A percentile compares a stretch with the other conserved stretches of the same genome.
phyloP scores from a whole-genome alignment of 2,329 filamentous ascomycete species.

The Lasiodiplodia theobromae region DNA sequence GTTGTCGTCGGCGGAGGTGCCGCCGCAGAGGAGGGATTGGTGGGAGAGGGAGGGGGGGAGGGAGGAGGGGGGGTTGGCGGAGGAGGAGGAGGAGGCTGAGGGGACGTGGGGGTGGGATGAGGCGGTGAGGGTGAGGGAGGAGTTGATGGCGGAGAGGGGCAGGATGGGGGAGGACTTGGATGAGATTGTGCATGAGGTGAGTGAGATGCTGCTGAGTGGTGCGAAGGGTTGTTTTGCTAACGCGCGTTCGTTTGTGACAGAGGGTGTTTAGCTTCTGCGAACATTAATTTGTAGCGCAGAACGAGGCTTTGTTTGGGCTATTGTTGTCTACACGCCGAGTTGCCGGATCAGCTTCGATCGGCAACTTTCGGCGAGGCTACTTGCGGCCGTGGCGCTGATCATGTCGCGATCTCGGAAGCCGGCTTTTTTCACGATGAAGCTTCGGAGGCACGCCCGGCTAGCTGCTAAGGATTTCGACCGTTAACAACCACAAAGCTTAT shows the following conservation, averaged over 20 bases:
- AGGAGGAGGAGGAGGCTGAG: neutral
- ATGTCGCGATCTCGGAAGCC: neutral
- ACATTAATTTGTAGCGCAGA: neutral
- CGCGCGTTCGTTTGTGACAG: neutral
- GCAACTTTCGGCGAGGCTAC: neutral
- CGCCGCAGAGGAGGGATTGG: neutral
- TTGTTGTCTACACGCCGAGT: neutral
- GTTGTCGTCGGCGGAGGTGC: neutral
- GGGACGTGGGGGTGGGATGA: neutral
- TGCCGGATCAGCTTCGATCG: neutral
- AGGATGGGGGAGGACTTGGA: neutral
- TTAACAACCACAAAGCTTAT: neutral
- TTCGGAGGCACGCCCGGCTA: neutral
- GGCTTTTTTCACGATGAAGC: neutral
- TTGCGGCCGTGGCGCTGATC: neutral
- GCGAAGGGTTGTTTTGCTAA: neutral
- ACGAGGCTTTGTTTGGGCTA: neutral
- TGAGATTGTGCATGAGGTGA: neutral
- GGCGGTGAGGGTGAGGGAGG: neutral
- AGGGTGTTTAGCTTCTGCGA: neutral
- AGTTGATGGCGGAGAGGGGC: neutral
- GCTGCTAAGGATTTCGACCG: neutral
- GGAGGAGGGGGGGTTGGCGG: too few species aligned
- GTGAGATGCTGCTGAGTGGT: too few species aligned
- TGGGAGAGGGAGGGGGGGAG: neutral